A percentile compares a stretch with the other conserved stretches of the same genome.
phyloP scores from a whole-genome alignment of 2,329 filamentous ascomycete genomes.

The Daldinia eschscholtzii region DNA sequence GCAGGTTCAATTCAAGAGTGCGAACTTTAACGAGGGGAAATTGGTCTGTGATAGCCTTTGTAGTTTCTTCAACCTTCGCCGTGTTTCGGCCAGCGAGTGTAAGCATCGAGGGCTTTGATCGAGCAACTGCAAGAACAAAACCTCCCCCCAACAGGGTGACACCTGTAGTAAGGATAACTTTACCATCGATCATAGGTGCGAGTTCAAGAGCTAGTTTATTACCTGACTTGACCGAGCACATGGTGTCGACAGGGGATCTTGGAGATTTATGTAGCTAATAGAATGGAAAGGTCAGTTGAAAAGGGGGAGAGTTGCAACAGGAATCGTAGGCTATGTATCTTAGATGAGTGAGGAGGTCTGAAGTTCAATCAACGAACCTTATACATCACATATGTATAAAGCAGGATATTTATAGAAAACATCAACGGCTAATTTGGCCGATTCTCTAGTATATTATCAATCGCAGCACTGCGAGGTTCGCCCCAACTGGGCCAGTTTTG shows the following conservation, averaged over 20 bases:
- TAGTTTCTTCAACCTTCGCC: slow-evolving; percentile 56
- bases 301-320: not conserved
- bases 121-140: slow-evolving; percentile 56
- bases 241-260: not conserved
- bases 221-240: not conserved
- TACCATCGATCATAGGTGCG: slow-evolving; percentile 41
- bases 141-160: slow-evolving; percentile 56
- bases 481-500: too few species aligned
- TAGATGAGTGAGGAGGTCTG: not conserved
- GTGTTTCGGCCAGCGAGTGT: slow-evolving; percentile 61
- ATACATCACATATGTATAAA: not conserved
- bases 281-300: not conserved
- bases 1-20: too few species aligned
- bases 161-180: slow-evolving; percentile 59
- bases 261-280: not conserved
- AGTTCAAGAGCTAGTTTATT: slow-evolving; percentile 27
- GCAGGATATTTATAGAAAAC: not conserved
- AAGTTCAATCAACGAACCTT: not conserved
- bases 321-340: not conserved
- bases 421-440: not conserved
- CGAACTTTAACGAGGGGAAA: too few species aligned
- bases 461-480: not conserved
- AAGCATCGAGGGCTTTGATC: slow-evolving; percentile 56
- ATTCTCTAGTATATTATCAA: not conserved
- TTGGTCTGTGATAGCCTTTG: too few species aligned